Base-by-base conservation (phyloP, 129 eudicot genomes). In the Escallonia herrerae region DNA sequence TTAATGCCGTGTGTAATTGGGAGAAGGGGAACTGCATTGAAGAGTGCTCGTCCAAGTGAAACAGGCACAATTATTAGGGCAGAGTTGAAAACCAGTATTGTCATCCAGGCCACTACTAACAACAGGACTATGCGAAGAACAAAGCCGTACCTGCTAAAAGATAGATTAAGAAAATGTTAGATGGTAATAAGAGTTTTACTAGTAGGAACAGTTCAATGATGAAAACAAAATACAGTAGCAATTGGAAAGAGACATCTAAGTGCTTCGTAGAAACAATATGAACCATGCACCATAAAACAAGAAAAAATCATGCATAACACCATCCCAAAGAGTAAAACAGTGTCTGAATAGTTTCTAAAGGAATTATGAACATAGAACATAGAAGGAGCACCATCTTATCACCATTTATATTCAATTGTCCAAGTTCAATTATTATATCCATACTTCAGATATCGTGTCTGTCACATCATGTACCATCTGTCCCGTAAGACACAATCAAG, bases 1-100 rank as follows among this genome's bases (percentile, higher is more conserved):
- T 87, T 91, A 54, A 85, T 89, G 70, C 96, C 96, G 60, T 93
- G 96, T 49, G 96, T 85, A 61, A 83, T 81, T 49, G 98, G 96
- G 48, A 91, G 95, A 75, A 85, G 79, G 11, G 96, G 98, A n/a
- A 91, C 71, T 49, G 86, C 79, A 72, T 85, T 83, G 66, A 87
- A 91, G 62, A 88, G 77, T 43, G 82, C 74, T 38, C 96, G 79
- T 40, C 98, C 98, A 76, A 88, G 90, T 3, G 95, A 81, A 53
- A 93, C 62, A 10, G 98, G 98, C 61, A 83, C 77, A 68, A 93
- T 79, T 56, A 93, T 77, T 68, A 93, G 67, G 15, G 84, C 81
- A 57, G 91, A 82, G 72, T 90, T 86, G 65, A 80, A 76, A 49
- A 87, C 69, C 6, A 90, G 91, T 40, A 87, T 78, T 15, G 97